A percentile compares a stretch with the other conserved stretches of the same genome.
Evolutionary conservation across 306 rosid genomes (phyloP).

Genomic region (Cicer yamashitae): DNA sequence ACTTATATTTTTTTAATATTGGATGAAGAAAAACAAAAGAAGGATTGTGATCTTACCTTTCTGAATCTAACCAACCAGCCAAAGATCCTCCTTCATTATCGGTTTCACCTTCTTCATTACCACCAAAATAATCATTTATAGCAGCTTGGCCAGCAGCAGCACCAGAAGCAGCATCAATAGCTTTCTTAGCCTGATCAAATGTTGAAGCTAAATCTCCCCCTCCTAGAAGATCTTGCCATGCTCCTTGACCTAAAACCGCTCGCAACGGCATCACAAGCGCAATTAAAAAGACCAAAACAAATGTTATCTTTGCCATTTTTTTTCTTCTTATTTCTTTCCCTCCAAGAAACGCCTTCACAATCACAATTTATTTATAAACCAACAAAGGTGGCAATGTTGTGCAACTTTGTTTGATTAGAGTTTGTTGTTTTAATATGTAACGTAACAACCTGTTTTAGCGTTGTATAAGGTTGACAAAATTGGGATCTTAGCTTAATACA

Average conservation of each 20-base stretch:
- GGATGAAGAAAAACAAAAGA: background rate
- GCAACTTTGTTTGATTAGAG: conserved; percentile 30
- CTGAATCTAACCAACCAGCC: conserved; percentile 8
- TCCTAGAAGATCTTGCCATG: conserved; percentile 2
- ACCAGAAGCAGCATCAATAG: conserved; percentile 4
- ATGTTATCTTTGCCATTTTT: conserved; percentile 46
- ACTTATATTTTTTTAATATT: background rate
- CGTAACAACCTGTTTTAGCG: background rate
- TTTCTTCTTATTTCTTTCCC: background rate
- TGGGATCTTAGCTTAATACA: background rate
- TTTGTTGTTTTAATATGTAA: conserved; percentile 33
- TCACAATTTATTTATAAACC: background rate
- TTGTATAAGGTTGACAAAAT: conserved; percentile 5
- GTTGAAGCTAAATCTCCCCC: conserved; percentile 16
- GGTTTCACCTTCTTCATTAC: background rate
- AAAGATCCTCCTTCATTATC: background rate
- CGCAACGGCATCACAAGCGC: conserved; percentile 33
- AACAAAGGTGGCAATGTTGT: conserved; percentile 36
- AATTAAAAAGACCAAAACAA: conserved; percentile 40
- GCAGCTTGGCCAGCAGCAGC: background rate
- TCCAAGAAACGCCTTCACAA: conserved; percentile 13
- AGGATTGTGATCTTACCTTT: conserved; percentile 2
- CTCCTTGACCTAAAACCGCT: conserved; percentile 36
- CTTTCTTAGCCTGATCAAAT: conserved; percentile 30
- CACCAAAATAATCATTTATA: background rate